phyloP scores from a whole-genome alignment of 2,329 filamentous ascomycete species.

The Phialocephala subalpina region DNA sequence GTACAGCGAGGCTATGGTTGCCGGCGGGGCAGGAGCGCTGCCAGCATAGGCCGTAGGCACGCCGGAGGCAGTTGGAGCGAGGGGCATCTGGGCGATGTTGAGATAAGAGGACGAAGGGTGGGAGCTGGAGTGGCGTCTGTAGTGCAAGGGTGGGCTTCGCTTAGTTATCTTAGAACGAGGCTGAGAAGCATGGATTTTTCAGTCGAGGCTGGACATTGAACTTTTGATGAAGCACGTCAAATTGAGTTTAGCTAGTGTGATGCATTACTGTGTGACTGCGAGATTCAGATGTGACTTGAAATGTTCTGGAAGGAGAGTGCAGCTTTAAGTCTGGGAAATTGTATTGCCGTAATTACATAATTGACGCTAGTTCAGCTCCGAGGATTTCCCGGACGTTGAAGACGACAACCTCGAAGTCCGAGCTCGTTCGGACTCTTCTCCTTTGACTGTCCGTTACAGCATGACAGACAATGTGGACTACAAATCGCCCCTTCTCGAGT shows the following conservation, averaged over 20 bases:
- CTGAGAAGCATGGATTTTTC: slow-evolving; percentile 5
- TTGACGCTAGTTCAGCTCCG: too few species aligned
- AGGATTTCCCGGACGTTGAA: too few species aligned
- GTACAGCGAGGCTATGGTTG: slow-evolving; percentile 22
- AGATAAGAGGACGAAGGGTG: slow-evolving; percentile 29
- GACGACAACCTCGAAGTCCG: too few species aligned
- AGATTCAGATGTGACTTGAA: too few species aligned
- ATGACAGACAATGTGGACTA: too few species aligned
- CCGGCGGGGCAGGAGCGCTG: slow-evolving; percentile 19
- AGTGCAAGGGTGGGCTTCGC: slow-evolving; percentile 14
- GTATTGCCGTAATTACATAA: too few species aligned
- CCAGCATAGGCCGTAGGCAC: slow-evolving; percentile 29
- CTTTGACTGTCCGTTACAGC: too few species aligned
- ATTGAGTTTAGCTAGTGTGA: neutral
- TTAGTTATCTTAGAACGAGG: slow-evolving; percentile 24
- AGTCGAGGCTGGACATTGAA: slow-evolving; percentile 1
- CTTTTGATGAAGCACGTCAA: neutral
- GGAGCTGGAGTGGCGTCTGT: slow-evolving; percentile 18
- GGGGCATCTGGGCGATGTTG: slow-evolving; percentile 1
- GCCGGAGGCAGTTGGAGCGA: slow-evolving; percentile 29
- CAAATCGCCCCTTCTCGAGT: too few species aligned
- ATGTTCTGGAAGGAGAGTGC: too few species aligned
- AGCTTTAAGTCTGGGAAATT: too few species aligned
- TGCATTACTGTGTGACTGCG: neutral
- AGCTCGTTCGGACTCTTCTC: too few species aligned